phyloP scores from a whole-genome alignment of 305 asterid species.

The Fraxinus ornus region DNA sequence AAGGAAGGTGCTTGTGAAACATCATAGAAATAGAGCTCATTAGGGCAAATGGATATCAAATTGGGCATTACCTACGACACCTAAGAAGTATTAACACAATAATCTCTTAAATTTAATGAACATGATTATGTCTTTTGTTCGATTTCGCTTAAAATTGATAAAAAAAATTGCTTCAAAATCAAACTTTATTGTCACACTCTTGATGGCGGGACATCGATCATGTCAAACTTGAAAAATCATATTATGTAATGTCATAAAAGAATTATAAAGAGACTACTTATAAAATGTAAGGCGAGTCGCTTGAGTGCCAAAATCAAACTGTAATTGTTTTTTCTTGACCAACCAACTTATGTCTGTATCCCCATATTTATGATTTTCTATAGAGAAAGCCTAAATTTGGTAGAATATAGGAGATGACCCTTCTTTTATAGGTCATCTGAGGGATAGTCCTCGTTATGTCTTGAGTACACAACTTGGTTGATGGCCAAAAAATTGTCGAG shows the following conservation, averaged over 20 bases:
- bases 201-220: not conserved
- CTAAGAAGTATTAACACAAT: not conserved
- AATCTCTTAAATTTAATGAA: not conserved
- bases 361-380: not conserved
- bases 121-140: not conserved
- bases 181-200: too few relatives aligned
- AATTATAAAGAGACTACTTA: not conserved
- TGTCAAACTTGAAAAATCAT: not conserved
- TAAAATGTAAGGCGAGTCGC: not conserved
- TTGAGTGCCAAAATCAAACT: too few relatives aligned
- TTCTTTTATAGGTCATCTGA: not conserved
- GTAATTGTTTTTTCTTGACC: not conserved
- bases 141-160: not conserved
- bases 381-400: not conserved
- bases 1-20: slow-evolving; percentile 11
- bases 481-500: not conserved
- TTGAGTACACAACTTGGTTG: not conserved
- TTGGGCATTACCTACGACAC: not conserved
- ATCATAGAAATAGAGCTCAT: not conserved
- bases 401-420: not conserved
- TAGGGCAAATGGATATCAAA: slow-evolving; percentile 35
- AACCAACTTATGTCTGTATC: not conserved
- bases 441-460: not conserved
- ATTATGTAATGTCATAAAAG: too few relatives aligned
- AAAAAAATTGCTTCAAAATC: not conserved